A percentile compares a stretch with the other conserved stretches of the same genome.
phyloP scores from a whole-genome alignment of 495 filamentous ascomycete genomes.

The Penicillium bovifimosum region DNA sequence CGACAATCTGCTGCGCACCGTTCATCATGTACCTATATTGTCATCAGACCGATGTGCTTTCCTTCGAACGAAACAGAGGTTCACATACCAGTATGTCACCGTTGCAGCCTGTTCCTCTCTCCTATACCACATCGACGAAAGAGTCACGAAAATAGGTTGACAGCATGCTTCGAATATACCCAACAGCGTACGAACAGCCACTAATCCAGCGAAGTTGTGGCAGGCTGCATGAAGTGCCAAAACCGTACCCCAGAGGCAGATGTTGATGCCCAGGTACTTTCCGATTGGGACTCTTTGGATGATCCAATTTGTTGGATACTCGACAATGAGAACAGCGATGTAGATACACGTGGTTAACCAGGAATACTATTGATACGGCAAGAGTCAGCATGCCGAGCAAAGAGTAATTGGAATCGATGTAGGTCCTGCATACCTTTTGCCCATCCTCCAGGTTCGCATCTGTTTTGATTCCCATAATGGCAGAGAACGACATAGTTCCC shows the following conservation, averaged over 20 bases:
- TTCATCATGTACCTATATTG: conserved; percentile 58
- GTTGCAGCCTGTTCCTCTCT: conserved; percentile 59
- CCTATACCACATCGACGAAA: conserved; percentile 70
- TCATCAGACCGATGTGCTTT: neutral
- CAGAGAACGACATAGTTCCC: conserved; percentile 62
- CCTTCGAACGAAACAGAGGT: too few species aligned
- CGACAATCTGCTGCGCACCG: conserved; percentile 51
- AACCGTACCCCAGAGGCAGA: conserved; percentile 53
- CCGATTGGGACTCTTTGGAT: conserved; percentile 57
- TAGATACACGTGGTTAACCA: conserved; percentile 53
- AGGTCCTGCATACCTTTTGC: conserved; percentile 34
- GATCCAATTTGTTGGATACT: conserved; percentile 54
- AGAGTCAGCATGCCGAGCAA: neutral
- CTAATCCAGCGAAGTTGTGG: conserved; percentile 50
- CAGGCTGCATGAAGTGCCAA: conserved; percentile 56
- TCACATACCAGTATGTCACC: conserved; percentile 58
- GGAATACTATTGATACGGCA: conserved; percentile 32
- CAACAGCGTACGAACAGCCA: conserved; percentile 54
- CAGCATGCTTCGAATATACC: conserved; percentile 66
- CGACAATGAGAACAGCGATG: conserved; percentile 48
- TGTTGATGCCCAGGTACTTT: conserved; percentile 57
- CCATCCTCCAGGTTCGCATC: conserved; percentile 49
- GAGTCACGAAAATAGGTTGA: conserved; percentile 52
- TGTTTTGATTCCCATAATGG: conserved; percentile 60
- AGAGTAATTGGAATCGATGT: neutral